These are phyloP conservation scores for Tetrahymena elliotti DNA, from an alignment of 73 alveolate species.

Conservation along the genomic window DNA sequence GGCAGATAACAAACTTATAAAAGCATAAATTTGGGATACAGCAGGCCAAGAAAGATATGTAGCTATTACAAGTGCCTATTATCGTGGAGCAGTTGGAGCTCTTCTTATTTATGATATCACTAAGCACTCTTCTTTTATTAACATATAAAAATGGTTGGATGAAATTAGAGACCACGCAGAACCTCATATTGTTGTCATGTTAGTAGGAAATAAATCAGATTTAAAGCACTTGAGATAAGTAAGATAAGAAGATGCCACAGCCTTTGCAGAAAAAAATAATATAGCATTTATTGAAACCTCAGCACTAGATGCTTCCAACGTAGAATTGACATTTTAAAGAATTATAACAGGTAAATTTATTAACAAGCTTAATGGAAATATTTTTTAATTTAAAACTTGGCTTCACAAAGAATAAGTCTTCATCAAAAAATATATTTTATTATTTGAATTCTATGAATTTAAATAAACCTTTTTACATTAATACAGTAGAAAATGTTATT, in stretches of 20 bases:
- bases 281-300: slow-evolving; percentile 70
- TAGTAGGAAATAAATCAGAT: slow-evolving; percentile 76
- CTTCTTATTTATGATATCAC: slow-evolving; percentile 74
- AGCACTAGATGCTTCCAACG: slow-evolving; percentile 71
- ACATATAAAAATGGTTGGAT: slow-evolving; percentile 58
- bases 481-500: background rate
- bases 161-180: slow-evolving; percentile 76
- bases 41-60: slow-evolving; percentile 74
- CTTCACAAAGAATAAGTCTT: background rate
- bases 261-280: slow-evolving; percentile 46
- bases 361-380: background rate
- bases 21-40: slow-evolving; percentile 73
- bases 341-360: slow-evolving; percentile 3
- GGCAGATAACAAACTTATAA: slow-evolving; percentile 31
- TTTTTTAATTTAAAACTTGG: background rate
- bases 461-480: no score
- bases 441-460: no score
- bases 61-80: slow-evolving; percentile 62
- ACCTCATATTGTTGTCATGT: slow-evolving; percentile 54
- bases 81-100: slow-evolving; percentile 67
- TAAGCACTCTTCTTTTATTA: slow-evolving; percentile 51
- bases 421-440: no score
- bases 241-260: slow-evolving; percentile 64
- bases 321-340: slow-evolving; percentile 57
- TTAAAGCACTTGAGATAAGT: slow-evolving; percentile 75